Evolutionary conservation across 257 asterid genomes (phyloP).

Genomic region (Solanum arcanum): DNA sequence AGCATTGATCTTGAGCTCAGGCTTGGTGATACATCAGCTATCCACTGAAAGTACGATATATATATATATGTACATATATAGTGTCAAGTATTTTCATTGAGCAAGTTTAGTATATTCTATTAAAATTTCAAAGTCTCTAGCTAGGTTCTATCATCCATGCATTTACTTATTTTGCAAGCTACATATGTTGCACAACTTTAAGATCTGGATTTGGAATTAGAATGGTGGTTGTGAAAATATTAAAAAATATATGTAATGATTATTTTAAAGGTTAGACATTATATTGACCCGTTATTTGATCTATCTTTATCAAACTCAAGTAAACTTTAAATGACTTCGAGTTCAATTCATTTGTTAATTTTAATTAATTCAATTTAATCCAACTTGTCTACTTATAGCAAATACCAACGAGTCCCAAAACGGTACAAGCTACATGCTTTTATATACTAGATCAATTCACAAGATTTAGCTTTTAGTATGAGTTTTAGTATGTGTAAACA

Average conservation of each 20-base stretch:
- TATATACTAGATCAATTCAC: neutral
- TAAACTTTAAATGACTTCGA: neutral
- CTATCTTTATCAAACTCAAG: neutral
- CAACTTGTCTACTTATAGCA: too few relatives aligned
- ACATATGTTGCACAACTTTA: neutral
- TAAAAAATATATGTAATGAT: too few relatives aligned
- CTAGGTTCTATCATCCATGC: too few relatives aligned
- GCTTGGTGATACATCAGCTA: slow-evolving; percentile 41
- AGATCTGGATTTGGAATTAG: neutral
- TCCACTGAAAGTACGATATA: slow-evolving; percentile 1
- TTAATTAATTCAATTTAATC: too few relatives aligned
- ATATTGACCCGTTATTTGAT: neutral
- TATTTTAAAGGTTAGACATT: neutral
- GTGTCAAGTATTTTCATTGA: too few relatives aligned
- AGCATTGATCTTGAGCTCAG: slow-evolving; percentile 67
- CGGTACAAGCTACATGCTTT: too few relatives aligned
- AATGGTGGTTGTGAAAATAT: neutral
- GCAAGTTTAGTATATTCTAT: too few relatives aligned
- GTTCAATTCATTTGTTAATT: too few relatives aligned
- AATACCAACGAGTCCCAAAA: too few relatives aligned
- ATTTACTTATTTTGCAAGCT: neutral
- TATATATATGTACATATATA: too few relatives aligned
- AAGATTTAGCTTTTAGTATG: neutral
- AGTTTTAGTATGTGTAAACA: neutral
- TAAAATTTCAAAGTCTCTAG: too few relatives aligned